Conservation (phyloP, 73 alveolate genomes). For the Halteria grandinella region DNA sequence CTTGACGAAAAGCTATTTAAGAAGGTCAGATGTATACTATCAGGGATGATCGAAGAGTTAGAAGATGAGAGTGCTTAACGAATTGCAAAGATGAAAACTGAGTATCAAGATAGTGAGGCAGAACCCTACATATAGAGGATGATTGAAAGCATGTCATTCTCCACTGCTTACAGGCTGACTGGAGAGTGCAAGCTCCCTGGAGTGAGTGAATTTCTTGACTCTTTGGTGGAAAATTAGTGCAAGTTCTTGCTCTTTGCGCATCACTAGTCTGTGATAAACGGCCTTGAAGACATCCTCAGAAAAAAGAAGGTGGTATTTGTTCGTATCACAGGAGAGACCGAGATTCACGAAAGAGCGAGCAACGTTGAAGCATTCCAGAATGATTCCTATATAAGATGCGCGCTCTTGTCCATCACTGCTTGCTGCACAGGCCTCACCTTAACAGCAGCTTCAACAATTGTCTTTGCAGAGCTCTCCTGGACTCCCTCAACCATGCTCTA, state of each 20-base stretch:
- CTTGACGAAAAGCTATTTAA: slow-evolving; percentile 55
- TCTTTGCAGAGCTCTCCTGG: slow-evolving; percentile 96
- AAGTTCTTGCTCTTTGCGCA: slow-evolving; percentile 91
- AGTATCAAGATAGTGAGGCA: too few relatives aligned
- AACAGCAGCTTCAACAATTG: slow-evolving; percentile 92
- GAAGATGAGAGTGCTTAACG: too few relatives aligned
- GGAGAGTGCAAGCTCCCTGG: slow-evolving; percentile 88
- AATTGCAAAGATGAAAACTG: too few relatives aligned
- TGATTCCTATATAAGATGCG: slow-evolving; percentile 73
- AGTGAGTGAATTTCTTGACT: slow-evolving; percentile 73
- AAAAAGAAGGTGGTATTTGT: slow-evolving; percentile 59
- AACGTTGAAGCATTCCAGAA: slow-evolving; percentile 78
- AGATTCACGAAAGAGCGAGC: slow-evolving; percentile 66
- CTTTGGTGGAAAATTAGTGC: slow-evolving; percentile 76
- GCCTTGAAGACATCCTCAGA: slow-evolving; percentile 58
- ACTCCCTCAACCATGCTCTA: slow-evolving; percentile 93
- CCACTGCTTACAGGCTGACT: slow-evolving; percentile 68
- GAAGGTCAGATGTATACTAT: slow-evolving; percentile 52
- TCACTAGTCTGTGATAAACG: slow-evolving; percentile 81
- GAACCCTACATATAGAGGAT: too few relatives aligned
- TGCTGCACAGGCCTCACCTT: slow-evolving; percentile 90
- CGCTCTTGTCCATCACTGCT: slow-evolving; percentile 86
- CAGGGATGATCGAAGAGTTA: too few relatives aligned
- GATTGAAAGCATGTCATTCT: too few relatives aligned
- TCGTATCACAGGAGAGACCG: slow-evolving; percentile 79